These are phyloP conservation scores for Colletotrichum sp. DNA, from an alignment of 2,329 filamentous ascomycete genomes.

Conservation along the genomic window DNA sequence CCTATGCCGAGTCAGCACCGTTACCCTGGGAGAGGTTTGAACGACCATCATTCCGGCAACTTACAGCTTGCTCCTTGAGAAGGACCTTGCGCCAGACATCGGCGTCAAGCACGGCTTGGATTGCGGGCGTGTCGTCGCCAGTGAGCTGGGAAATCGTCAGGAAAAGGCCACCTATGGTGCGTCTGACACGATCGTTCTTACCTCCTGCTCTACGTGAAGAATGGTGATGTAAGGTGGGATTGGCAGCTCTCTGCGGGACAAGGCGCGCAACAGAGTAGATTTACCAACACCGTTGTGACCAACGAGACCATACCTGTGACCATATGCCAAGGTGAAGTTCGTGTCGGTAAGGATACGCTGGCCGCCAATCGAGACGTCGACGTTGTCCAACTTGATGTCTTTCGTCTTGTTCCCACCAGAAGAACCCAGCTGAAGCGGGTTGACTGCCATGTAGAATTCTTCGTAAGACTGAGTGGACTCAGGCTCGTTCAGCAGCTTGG, in stretches of 20 bases:
- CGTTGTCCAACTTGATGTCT: conserved; percentile 96
- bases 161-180: background rate
- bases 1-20: conserved; percentile 49
- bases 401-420: conserved; percentile 86
- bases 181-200: conserved; percentile 37
- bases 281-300: conserved; percentile 99
- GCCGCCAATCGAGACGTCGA: conserved; percentile 92
- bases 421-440: conserved; percentile 85
- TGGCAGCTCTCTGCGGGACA: conserved; percentile 90
- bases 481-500: conserved; percentile 81
- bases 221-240: conserved; percentile 98
- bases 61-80: conserved; percentile 82
- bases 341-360: conserved; percentile 90
- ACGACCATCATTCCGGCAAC: conserved; percentile 31
- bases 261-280: conserved; percentile 89
- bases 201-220: conserved; percentile 98
- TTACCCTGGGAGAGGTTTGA: conserved; percentile 15
- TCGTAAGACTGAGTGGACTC: conserved; percentile 91
- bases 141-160: conserved; percentile 64
- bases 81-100: conserved; percentile 99
- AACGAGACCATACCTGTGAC: conserved; percentile 93
- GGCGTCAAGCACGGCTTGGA: conserved; percentile 95
- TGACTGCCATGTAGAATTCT: conserved; percentile 99
- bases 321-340: conserved; percentile 86
- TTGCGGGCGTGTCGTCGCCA: conserved; percentile 91